Base-by-base conservation (phyloP, 257 asterid genomes). In the Verbascum thapsus region DNA sequence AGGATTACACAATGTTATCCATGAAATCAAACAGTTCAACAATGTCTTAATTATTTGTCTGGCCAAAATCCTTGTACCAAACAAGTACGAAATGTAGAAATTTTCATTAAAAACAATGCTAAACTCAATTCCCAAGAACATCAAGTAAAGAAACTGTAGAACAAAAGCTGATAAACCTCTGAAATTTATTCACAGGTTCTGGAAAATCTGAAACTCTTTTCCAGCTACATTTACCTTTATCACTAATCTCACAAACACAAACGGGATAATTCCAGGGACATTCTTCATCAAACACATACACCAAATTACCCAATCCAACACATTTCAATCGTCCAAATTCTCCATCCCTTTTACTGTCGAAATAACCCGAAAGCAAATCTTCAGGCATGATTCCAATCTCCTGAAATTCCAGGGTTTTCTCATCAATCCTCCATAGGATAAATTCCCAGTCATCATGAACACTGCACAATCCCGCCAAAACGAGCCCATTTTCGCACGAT, bases 351-450 rank as follows among this genome's bases (percentile, higher is more conserved):
- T 37, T 71, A 50, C 19, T n/a, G 38, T 43, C 69, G 19, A 73
- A 1, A 67, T 76, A 61, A 10, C 39, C 17, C 6, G 59, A 34
- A 45, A 71, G 45, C 55, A 80, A 3, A 18, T 22, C 74, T 0
- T 13, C 11, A 0, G 85, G 83, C 85, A 76, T 76, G 19, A 55
- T 53, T 5, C 72, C 72, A 13, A 76, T 58, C 53, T 76, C 76
- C 37, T 54, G 64, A 16, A 63, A 71, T 64, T 76, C 85, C 55
- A 73, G 70, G 3, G 78, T 54, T 32, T 53, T 50, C 63, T 73
- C 85, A 43, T 80, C 80, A 43, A 76, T 67, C 10, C 55, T 45
- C 83, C 85, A 80, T 1, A 80, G 42, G 9, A 16, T 51, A 39
- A 76, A 80, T 8, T 45, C 64, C 2, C 38, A 53, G 10, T 26